These are phyloP conservation scores for Talaromyces stipitatus DNA, from an alignment of 495 filamentous ascomycete genomes.

Conservation along the genomic window DNA sequence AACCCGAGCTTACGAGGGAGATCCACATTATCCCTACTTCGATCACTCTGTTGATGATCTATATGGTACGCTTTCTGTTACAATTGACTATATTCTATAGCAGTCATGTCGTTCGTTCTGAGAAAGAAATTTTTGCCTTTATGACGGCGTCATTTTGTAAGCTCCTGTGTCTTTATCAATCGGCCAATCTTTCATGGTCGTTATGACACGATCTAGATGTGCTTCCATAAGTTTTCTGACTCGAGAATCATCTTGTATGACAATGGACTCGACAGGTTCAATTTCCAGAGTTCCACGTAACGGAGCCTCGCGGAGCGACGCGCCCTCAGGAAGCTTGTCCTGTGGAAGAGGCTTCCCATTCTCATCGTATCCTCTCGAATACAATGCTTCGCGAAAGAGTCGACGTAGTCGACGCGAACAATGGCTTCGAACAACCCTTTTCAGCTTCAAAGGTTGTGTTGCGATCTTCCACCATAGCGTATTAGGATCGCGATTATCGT, in stretches of 20 bases:
- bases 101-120: neutral
- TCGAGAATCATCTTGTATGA: neutral
- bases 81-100: neutral
- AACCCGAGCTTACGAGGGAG: neutral
- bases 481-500: conserved; percentile 22
- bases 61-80: too few species aligned
- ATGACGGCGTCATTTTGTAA: neutral
- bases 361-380: conserved; percentile 45
- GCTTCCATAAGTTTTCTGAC: neutral
- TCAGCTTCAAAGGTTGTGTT: conserved; percentile 17
- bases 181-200: neutral
- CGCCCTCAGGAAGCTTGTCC: neutral
- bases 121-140: neutral
- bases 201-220: neutral
- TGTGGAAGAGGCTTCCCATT: conserved; percentile 29
- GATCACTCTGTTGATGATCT: too few species aligned
- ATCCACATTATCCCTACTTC: neutral
- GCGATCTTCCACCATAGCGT: conserved; percentile 45
- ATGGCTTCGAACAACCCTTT: conserved; percentile 47
- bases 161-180: neutral
- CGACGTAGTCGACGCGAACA: conserved; percentile 37
- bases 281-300: conserved; percentile 5
- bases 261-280: neutral
- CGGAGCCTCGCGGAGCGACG: neutral
- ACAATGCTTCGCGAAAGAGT: conserved; percentile 50